These are phyloP conservation scores for Eutrema heterophyllum DNA, from an alignment of 345 rosid genomes.

Conservation along the genomic window DNA sequence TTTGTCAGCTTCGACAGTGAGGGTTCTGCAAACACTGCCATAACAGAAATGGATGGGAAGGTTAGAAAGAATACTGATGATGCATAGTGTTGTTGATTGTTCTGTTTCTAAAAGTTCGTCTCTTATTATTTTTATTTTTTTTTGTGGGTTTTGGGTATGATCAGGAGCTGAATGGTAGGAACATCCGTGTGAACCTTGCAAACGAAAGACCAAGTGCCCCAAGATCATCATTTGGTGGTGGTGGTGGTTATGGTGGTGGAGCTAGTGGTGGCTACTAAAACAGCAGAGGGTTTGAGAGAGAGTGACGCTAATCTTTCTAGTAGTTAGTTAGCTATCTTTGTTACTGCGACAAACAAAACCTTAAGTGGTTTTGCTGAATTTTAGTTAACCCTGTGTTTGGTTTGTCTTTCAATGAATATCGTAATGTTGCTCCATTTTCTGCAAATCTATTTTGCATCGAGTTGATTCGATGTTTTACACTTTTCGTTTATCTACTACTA, in stretches of 20 bases:
- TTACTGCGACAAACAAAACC: conserved; percentile 2
- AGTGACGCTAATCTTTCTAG: not conserved
- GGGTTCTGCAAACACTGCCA: conserved; percentile 52
- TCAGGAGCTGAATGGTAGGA: conserved; percentile 54
- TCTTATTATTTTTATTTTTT: not conserved
- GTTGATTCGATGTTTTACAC: not conserved
- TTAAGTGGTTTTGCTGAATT: not conserved
- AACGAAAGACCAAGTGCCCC: conserved; percentile 39
- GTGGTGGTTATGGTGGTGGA: conserved; percentile 16
- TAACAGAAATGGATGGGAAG: conserved; percentile 66
- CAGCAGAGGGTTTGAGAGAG: not conserved
- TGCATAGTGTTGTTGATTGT: not conserved
- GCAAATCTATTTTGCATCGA: not conserved
- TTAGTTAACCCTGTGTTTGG: not conserved
- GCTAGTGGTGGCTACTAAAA: conserved; percentile 23
- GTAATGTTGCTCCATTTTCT: not conserved
- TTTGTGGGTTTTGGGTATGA: not conserved
- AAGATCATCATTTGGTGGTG: conserved; percentile 22
- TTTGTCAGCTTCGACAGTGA: conserved; percentile 41
- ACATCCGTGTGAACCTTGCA: conserved; percentile 57
- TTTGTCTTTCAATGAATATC: no score
- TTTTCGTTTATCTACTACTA: not conserved
- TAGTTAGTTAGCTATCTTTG: not conserved
- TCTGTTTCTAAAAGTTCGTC: not conserved
- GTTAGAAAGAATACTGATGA: conserved; percentile 21